Conservation (phyloP, 2,329 filamentous ascomycete species). For the Epichloe sylvatica region DNA sequence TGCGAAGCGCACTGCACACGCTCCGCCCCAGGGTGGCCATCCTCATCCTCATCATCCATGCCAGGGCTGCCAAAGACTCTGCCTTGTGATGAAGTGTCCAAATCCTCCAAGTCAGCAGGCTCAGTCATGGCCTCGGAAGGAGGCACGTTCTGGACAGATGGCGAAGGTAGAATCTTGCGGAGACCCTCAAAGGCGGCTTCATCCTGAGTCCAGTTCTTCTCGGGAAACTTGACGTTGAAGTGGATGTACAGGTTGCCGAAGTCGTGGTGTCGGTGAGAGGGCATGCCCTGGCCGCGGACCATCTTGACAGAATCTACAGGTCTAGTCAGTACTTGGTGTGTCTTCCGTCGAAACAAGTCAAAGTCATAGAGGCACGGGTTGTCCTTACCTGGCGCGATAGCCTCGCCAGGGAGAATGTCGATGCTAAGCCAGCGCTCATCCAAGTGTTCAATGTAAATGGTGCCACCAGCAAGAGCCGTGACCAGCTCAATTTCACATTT, state of each 20-base stretch:
- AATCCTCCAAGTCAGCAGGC: slow-evolving; percentile 71
- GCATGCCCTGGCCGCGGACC: slow-evolving; percentile 95
- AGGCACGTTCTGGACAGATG: slow-evolving; percentile 46
- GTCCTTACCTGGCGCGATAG: slow-evolving; percentile 72
- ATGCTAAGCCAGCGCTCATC: slow-evolving; percentile 95
- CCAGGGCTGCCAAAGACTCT: slow-evolving; percentile 52
- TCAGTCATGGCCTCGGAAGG: slow-evolving; percentile 84
- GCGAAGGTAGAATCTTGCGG: slow-evolving; percentile 70
- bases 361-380: neutral
- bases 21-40: slow-evolving; percentile 63
- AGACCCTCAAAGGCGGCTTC: slow-evolving; percentile 62
- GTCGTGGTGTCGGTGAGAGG: slow-evolving; percentile 87
- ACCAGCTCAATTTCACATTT: slow-evolving; percentile 91
- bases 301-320: slow-evolving; percentile 75
- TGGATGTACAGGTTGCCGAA: slow-evolving; percentile 93
- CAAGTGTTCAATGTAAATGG: slow-evolving; percentile 85
- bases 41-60: slow-evolving; percentile 60
- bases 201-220: slow-evolving; percentile 54
- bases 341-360: neutral
- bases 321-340: neutral
- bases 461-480: slow-evolving; percentile 83
- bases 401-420: slow-evolving; percentile 85
- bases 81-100: slow-evolving; percentile 53
- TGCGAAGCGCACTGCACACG: slow-evolving; percentile 79
- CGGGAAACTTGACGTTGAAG: slow-evolving; percentile 95